phyloP scores from a whole-genome alignment of 1,284 basidiomycete species.

The Ceratobasidium sp. region DNA sequence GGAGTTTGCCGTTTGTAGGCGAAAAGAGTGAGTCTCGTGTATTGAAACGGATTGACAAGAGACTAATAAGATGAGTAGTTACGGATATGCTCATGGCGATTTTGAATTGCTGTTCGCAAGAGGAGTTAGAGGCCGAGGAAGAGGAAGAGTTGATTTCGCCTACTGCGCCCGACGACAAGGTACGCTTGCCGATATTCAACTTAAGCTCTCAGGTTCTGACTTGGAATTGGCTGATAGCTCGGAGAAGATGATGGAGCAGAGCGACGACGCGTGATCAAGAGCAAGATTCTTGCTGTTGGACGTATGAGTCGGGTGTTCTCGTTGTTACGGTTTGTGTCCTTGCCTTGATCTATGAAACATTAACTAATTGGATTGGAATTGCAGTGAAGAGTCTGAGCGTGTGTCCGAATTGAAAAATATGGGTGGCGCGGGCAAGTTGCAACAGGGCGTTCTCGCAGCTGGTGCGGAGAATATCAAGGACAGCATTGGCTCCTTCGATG shows the following conservation, averaged over 20 bases:
- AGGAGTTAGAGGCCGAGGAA: conserved; percentile 88
- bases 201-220: neutral
- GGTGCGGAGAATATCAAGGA: conserved; percentile 97
- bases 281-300: conserved; percentile 98
- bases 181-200: neutral
- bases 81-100: conserved; percentile 97
- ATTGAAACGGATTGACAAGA: conserved; percentile 17
- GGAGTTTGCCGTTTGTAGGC: conserved; percentile 98
- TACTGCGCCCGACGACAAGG: conserved; percentile 51
- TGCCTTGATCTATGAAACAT: neutral
- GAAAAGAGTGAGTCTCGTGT: conserved; percentile 84
- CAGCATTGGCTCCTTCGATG: conserved; percentile 92
- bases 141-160: conserved; percentile 57
- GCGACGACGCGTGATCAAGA: conserved; percentile 89
- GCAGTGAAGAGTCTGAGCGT: conserved; percentile 95
- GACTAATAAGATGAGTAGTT: too few relatives aligned
- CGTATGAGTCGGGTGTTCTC: conserved; percentile 97
- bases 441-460: conserved; percentile 87
- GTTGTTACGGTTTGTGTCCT: conserved; percentile 80
- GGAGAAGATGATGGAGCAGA: conserved; percentile 70
- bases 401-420: conserved; percentile 97
- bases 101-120: conserved; percentile 92
- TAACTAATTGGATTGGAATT: conserved; percentile 24
- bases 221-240: conserved; percentile 48
- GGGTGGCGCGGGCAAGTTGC: conserved; percentile 81